Base-by-base conservation (phyloP, 306 rosid species). In the Canavalia gladiata region DNA sequence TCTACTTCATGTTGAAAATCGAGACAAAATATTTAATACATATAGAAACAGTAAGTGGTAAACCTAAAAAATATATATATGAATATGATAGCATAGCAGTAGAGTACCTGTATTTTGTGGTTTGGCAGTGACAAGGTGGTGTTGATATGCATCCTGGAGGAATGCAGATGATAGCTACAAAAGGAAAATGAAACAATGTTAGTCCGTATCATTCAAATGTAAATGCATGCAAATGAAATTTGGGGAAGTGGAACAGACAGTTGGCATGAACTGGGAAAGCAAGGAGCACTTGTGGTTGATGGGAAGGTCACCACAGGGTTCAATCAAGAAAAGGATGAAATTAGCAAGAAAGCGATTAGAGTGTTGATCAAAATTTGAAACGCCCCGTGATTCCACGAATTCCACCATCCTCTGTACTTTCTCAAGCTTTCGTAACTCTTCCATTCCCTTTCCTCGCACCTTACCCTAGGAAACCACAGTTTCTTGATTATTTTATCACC, bases 291-390 rank as follows among this genome's bases (percentile, higher is more conserved):
- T 18, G 25, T 18, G 25, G 25, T 18, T 18, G 25, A 18, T 18
- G 25, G 25, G 25, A 18, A 18, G 25, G 25, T 18, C 88, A 68
- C 94, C 95, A 82, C 91, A 87, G 4, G 95, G 98, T 89, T 92
- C 85, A 28, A 83, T 72, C 69, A 91, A 30, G 33, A 92, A 80
- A 79, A 87, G 80, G 75, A 90, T 58, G 88, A 92, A 74, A 84
- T 85, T 91, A 74, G 91, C 82, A 46, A 91, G 72, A 80, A 92
- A 89, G 70, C 89, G 90, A 69, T 77, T 85, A 6, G 86, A 63
- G 51, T 84, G 56, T 49, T 68, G 74, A 81, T 74, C 60, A 47
- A 79, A 68, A 42, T 71, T 25, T 25, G 83, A 68, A 51, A 90
- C 33, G 42, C 86, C 84, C 0, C 78, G 81, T 1, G 90, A 84